Base-by-base conservation (phyloP, 2,329 filamentous ascomycete species). In the Thielaviopsis populi region DNA sequence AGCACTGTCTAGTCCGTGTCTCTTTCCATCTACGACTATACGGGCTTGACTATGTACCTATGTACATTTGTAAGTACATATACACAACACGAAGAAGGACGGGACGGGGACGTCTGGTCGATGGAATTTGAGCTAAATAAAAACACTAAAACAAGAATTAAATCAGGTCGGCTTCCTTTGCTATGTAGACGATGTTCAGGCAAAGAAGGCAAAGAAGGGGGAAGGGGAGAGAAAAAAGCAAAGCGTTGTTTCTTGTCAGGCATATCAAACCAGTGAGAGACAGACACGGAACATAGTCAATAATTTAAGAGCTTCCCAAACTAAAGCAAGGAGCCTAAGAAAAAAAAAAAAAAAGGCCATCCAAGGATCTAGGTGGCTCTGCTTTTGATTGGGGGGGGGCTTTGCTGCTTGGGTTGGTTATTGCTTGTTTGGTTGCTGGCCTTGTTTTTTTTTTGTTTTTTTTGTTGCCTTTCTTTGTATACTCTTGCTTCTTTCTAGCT, bases 51-150 rank as follows among this genome's bases (percentile, higher is more conserved):
- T 46, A 19, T 37, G 33, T 37, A 37, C 33, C n/a, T n/a, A n/a
- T n/a, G n/a, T n/a, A n/a, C n/a, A n/a, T n/a, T n/a, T n/a, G n/a
- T n/a, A n/a, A n/a, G n/a, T n/a, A n/a, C n/a, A n/a, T n/a, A n/a
- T n/a, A 37, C 33, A 37, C 33, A 8, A 37, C 33, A 37, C 33
- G 6, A 37, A 37, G 46, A 50, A 24, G 53, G n/a, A 56, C 53
- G 53, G 53, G 53, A 56, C 53, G 27, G 53, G 53, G 53, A 37
- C 53, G 53, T 56, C 24, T 56, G 33, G 53, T 27, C 53, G 53
- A 56, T 27, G 37, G 15, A 33, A 56, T 56, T 56, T 27, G 27
- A 56, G 53, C 24, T n/a, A 24, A 22, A 50, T 24, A 50, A 22
- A 50, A 10, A 22, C 19, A 43, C 2, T 43, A 50, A 50, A 50